Conservation (phyloP, 805 yeast genomes). For the Myxozyma melibiosi region DNA sequence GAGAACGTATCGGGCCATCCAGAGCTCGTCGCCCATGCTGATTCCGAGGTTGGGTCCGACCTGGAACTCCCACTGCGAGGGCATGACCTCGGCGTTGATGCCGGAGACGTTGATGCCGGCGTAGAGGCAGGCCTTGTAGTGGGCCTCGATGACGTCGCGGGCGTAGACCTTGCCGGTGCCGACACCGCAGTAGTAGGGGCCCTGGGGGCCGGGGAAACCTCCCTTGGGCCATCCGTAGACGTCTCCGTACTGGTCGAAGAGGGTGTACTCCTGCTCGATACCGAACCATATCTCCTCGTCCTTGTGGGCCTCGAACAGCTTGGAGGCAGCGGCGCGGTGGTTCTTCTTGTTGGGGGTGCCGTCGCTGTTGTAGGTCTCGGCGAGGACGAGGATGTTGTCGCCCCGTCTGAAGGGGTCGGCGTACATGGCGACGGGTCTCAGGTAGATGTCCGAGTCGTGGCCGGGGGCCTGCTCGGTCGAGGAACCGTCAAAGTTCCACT, state of each 20-base stretch:
- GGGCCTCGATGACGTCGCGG: constrained; percentile 98
- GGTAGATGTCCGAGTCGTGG: constrained; percentile 89
- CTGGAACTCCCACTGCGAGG: constrained; percentile 99
- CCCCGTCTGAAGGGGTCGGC: constrained; percentile 98
- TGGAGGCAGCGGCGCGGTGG: constrained; percentile 96
- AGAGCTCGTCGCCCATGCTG: constrained; percentile 94
- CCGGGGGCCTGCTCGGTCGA: constrained; percentile 99
- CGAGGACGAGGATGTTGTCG: constrained; percentile 90
- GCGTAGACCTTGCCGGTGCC: constrained; percentile 98
- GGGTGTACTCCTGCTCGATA: constrained; percentile 97
- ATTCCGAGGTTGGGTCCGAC: constrained; percentile 98
- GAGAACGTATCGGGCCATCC: constrained; percentile 92
- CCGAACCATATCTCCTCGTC: constrained; percentile 93
- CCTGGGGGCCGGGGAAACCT: constrained; percentile 99
- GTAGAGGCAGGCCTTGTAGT: constrained; percentile 95
- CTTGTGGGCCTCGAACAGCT: constrained; percentile 89
- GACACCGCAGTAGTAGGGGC: constrained; percentile 99
- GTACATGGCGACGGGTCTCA: constrained; percentile 94
- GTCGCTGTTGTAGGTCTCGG: constrained; percentile 97
- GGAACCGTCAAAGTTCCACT: constrained; percentile 99
- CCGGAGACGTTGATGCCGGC: constrained; percentile 92
- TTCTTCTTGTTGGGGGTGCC: constrained; percentile 99
- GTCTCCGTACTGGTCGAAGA: constrained; percentile 85
- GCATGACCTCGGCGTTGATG: constrained; percentile 99
- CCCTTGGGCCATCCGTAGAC: constrained; percentile 99